Evolutionary conservation across 352 stramenopile species (phyloP).

Genomic region (Phytopythium litorale): DNA sequence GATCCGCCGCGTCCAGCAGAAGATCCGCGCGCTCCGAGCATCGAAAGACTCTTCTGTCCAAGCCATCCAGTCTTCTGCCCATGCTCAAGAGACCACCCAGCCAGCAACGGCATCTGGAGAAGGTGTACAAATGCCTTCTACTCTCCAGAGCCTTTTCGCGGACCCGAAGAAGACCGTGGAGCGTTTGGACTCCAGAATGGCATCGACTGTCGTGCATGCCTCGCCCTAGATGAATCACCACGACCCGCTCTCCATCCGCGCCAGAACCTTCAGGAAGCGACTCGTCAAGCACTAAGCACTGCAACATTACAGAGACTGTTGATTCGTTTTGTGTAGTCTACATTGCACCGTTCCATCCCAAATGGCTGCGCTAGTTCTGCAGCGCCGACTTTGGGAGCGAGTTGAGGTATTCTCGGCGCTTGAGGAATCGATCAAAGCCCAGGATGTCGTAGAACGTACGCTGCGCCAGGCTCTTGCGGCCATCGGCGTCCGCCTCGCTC

Average conservation of each 20-base stretch:
- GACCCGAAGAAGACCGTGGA: background rate
- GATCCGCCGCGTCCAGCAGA: constrained; percentile 67
- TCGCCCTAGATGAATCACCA: background rate
- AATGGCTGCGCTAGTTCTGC: background rate
- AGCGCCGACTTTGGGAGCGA: constrained; percentile 1
- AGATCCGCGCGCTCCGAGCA: constrained; percentile 30
- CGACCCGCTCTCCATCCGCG: too few relatives aligned
- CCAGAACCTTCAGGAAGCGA: too few relatives aligned
- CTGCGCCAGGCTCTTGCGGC: constrained; percentile 14
- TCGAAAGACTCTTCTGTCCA: background rate
- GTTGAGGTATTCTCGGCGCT: constrained; percentile 13
- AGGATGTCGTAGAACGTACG: constrained; percentile 75
- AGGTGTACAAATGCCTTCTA: background rate
- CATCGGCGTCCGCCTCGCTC: constrained; percentile 4
- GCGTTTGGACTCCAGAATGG: background rate
- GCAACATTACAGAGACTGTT: too few relatives aligned
- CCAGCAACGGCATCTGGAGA: too few relatives aligned
- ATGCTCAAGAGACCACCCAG: background rate
- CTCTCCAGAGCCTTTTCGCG: background rate
- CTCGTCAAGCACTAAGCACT: too few relatives aligned
- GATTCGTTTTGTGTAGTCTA: background rate
- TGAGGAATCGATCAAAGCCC: constrained; percentile 54
- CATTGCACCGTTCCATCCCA: background rate
- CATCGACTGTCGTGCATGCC: background rate
- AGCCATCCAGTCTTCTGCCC: background rate